Percentiles rank a stretch among this genome's conserved stretches.
Evolutionary conservation across 2,329 filamentous ascomycete genomes (phyloP).

Genomic region (Sporothrix humicola): DNA sequence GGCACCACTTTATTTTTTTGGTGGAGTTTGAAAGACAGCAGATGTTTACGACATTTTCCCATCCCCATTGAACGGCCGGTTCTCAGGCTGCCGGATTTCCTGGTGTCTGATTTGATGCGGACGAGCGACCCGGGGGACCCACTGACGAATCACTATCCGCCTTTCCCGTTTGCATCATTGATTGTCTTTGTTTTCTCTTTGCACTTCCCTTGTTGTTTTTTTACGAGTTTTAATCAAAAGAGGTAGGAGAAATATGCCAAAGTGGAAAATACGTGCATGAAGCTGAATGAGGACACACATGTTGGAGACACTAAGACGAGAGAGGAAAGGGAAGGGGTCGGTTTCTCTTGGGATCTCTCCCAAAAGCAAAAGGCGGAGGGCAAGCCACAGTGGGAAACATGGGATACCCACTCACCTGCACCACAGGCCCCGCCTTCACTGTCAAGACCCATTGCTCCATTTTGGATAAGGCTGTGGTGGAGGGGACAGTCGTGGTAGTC

Average conservation of each 20-base stretch:
- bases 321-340: not conserved
- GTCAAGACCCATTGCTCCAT: not conserved
- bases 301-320: not conserved
- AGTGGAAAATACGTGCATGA: not conserved
- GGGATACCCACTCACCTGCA: too few relatives aligned
- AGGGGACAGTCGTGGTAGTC: constrained; percentile 5
- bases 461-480: constrained; percentile 17
- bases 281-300: too few relatives aligned
- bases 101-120: constrained; percentile 1
- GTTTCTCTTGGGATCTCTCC: not conserved
- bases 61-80: too few relatives aligned
- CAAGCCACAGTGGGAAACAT: too few relatives aligned
- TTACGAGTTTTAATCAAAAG: not conserved
- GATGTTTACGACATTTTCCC: not conserved
- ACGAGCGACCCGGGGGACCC: too few relatives aligned
- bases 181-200: not conserved
- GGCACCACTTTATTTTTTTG: constrained; percentile 27
- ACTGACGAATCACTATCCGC: not conserved
- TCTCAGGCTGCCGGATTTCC: constrained; percentile 23
- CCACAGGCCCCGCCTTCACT: too few relatives aligned
- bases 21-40: not conserved
- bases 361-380: not conserved
- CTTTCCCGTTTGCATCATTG: not conserved
- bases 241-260: not conserved
- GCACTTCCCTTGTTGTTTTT: not conserved